Conservation (phyloP, 2,329 filamentous ascomycete species). For the Delphinella strobiligena region DNA sequence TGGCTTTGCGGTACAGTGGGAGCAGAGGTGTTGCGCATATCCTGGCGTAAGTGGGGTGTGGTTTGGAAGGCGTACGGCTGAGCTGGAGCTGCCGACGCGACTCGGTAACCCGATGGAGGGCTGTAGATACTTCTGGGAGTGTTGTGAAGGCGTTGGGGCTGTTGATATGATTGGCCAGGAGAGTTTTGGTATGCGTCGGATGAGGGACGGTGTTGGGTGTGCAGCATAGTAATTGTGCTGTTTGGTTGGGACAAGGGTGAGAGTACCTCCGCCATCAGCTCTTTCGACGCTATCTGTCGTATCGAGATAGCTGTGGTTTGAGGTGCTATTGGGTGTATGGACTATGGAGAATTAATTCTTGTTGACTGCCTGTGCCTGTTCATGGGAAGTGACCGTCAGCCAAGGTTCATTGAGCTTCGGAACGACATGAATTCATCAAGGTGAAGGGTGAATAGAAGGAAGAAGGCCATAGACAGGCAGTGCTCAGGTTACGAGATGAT, state of each 20-base stretch:
- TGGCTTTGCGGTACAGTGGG: constrained; percentile 26
- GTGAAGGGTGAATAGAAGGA: neutral
- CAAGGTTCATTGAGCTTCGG: neutral
- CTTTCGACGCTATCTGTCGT: neutral
- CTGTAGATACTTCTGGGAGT: constrained; percentile 32
- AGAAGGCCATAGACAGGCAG: too few relatives aligned
- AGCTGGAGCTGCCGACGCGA: constrained; percentile 31
- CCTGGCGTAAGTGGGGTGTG: constrained; percentile 43
- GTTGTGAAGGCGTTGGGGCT: constrained; percentile 27
- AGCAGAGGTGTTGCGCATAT: constrained; percentile 43
- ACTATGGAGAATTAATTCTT: neutral
- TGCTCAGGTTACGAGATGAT: too few relatives aligned
- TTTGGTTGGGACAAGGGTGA: constrained; percentile 34
- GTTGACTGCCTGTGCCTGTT: neutral
- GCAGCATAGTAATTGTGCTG: constrained; percentile 38
- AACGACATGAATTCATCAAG: neutral
- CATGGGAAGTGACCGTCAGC: neutral
- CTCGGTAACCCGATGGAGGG: constrained; percentile 24
- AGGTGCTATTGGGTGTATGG: neutral
- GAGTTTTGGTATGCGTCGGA: constrained; percentile 34
- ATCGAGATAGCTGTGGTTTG: neutral
- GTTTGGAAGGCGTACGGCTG: constrained; percentile 39
- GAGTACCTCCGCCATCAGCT: constrained; percentile 32
- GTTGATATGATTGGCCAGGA: constrained; percentile 23
- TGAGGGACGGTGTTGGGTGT: constrained; percentile 27